Evolutionary conservation across 768 basidiomycete genomes (phyloP), one percentile per base, ranked within the genome.

Genomic region (Rhodotorula toruloides): DNA sequence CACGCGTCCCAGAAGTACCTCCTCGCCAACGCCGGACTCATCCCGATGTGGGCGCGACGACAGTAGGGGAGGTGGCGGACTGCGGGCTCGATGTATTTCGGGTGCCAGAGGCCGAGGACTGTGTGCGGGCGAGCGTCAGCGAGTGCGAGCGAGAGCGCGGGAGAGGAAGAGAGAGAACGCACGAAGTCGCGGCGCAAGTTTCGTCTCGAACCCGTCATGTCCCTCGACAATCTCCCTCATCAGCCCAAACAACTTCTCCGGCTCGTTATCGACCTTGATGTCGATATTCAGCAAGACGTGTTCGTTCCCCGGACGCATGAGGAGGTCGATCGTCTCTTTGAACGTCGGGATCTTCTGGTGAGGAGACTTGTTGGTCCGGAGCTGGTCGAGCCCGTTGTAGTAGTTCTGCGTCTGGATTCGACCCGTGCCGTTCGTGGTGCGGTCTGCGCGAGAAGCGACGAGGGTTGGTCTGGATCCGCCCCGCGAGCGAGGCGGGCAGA

Each of bases 191-290:
- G 90, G 90, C 3, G 87, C 90, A 57, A 94, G 84, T 44, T 73
- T 76, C 13, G 83, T 85, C 77, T 90, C 83, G 88, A 87, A 94
- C 37, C 83, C 80, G 2, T 83, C 80, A 65, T 91, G 84, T 12
- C 81, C 73, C 21, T 83, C 80, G 65, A 94, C 85, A 63, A 69
- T 80, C 46, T 78, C 77, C 78, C 89, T 82, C 85, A 96, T 90
- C 48, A 92, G 80, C 31, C 78, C 76, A 79, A 93, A 96, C 39
- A 94, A 82, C n/a, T 83, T 84, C 61, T 85, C 85, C 1, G 94
- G 91, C 75, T 92, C 85, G 76, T 97, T 98, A 75, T 91, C 86
- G 34, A 87, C 83, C 79, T 99, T 99, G 76, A 97, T 84, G 80
- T 97, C 63, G 64, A 71, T 89, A 88, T 78, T 88, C 86, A 49